Conservation (phyloP, 108 stramenopile genomes). For the Skeletonema costatum region DNA sequence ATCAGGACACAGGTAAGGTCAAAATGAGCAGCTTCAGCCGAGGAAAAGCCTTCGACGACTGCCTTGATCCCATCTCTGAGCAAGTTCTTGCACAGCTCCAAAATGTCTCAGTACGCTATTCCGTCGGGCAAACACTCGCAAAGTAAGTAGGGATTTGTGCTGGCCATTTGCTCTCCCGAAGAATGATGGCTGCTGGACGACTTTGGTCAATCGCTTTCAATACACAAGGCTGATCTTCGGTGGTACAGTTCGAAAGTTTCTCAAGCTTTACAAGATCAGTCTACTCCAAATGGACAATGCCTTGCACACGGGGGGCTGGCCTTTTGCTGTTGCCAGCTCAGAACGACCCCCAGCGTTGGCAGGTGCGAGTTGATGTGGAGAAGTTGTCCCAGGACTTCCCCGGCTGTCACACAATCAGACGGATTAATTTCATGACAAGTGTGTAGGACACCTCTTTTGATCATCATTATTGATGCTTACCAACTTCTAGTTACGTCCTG, state of each 20-base stretch:
- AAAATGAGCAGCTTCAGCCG: constrained; percentile 69
- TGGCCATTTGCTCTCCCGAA: not conserved
- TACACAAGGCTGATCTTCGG: constrained; percentile 31
- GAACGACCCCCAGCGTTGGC: constrained; percentile 53
- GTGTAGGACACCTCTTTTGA: constrained; percentile 25
- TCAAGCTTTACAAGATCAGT: constrained; percentile 21
- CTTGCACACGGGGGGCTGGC: constrained; percentile 54
- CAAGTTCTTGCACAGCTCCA: constrained; percentile 45
- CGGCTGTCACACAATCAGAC: constrained; percentile 15
- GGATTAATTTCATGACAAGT: constrained; percentile 26
- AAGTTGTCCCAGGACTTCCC: constrained; percentile 53
- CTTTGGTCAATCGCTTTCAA: constrained; percentile 25
- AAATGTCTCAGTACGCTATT: constrained; percentile 42
- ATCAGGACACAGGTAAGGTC: constrained; percentile 65
- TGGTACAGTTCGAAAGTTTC: constrained; percentile 29
- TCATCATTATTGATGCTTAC: constrained; percentile 11
- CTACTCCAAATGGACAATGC: constrained; percentile 46
- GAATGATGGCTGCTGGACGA: constrained; percentile 5
- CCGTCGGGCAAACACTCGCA: constrained; percentile 5
- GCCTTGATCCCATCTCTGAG: constrained; percentile 43
- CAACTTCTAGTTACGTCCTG: constrained; percentile 32
- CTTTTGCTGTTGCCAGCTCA: constrained; percentile 60
- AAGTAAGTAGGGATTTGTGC: constrained; percentile 1
- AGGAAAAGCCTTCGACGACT: constrained; percentile 51
- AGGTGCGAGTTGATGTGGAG: too few species aligned